Conservation (phyloP, 1,284 basidiomycete genomes). For the Ceratobasidium sp. region DNA sequence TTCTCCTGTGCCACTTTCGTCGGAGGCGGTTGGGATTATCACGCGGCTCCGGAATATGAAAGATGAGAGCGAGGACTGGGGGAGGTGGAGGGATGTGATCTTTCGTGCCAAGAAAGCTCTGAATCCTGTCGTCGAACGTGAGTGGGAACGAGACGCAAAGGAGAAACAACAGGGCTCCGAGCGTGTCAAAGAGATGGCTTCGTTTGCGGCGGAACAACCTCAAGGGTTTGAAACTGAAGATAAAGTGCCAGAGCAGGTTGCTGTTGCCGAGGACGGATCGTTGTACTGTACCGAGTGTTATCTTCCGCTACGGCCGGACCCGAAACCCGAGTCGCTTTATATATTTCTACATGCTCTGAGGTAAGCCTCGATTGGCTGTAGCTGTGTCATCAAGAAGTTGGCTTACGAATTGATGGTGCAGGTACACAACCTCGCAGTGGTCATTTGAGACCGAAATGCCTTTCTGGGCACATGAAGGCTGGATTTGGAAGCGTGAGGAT, state of each 20-base stretch:
- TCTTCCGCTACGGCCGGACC: conserved; percentile 90
- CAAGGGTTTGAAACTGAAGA: conserved; percentile 26
- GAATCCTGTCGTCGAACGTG: conserved; percentile 38
- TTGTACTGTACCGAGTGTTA: conserved; percentile 89
- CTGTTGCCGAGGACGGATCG: conserved; percentile 49
- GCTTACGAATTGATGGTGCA: background rate
- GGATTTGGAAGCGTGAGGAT: conserved; percentile 55
- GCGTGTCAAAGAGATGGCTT: conserved; percentile 22
- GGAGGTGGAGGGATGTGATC: conserved; percentile 86
- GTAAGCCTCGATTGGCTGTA: conserved; percentile 66
- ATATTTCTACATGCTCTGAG: conserved; percentile 92
- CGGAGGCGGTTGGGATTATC: conserved; percentile 87
- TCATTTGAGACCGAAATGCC: conserved; percentile 81
- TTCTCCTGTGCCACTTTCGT: conserved; percentile 86
- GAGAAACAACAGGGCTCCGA: background rate
- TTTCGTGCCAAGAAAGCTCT: conserved; percentile 74
- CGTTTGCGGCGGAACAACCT: conserved; percentile 21
- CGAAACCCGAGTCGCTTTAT: conserved; percentile 88
- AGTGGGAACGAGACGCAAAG: conserved; percentile 24
- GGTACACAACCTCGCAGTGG: conserved; percentile 69
- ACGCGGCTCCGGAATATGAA: conserved; percentile 88
- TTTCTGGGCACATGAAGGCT: conserved; percentile 76
- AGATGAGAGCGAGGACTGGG: conserved; percentile 94
- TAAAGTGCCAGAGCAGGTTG: conserved; percentile 38
- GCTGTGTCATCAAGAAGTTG: background rate